Evolutionary conservation across 2,329 filamentous ascomycete genomes (phyloP).

Genomic region (Tolypocladium amazonense): DNA sequence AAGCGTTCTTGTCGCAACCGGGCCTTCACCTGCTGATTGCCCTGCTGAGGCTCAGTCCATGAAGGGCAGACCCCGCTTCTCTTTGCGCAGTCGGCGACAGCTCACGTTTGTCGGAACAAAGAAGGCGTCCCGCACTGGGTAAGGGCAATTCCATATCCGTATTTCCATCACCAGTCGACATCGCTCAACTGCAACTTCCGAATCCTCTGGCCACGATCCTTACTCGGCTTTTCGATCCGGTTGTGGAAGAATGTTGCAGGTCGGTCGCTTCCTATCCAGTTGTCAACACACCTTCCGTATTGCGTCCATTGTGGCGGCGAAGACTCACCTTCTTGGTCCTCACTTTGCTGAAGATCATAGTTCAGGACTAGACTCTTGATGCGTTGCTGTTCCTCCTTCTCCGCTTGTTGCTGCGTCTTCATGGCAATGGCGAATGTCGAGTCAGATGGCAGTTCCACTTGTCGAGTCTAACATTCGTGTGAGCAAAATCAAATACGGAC

Average conservation of each 20-base stretch:
- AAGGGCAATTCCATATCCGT: neutral
- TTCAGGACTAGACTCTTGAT: slow-evolving; percentile 98
- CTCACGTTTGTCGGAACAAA: neutral
- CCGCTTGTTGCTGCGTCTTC: slow-evolving; percentile 89
- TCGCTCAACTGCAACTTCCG: slow-evolving; percentile 92
- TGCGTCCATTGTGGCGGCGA: slow-evolving; percentile 7
- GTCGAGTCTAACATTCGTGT: slow-evolving; percentile 55
- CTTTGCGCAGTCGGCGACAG: neutral
- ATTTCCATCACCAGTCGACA: slow-evolving; percentile 73
- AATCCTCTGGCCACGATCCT: slow-evolving; percentile 67
- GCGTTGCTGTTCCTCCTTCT: slow-evolving; percentile 91
- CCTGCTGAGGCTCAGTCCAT: no score
- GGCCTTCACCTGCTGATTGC: neutral
- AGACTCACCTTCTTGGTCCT: slow-evolving; percentile 62
- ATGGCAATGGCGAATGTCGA: slow-evolving; percentile 93
- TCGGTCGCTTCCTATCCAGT: slow-evolving; percentile 36
- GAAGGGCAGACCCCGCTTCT: neutral
- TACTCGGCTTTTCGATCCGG: slow-evolving; percentile 43
- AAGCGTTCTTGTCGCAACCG: neutral
- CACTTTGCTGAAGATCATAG: slow-evolving; percentile 81
- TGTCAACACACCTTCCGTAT: neutral
- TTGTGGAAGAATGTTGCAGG: slow-evolving; percentile 37
- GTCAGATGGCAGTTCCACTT: slow-evolving; percentile 80
- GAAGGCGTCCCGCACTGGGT: neutral
- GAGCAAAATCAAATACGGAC: neutral